Evolutionary conservation across 2,329 filamentous ascomycete genomes (phyloP), one percentile per base, ranked within the genome.

Genomic region (Colletotrichum sp.): DNA sequence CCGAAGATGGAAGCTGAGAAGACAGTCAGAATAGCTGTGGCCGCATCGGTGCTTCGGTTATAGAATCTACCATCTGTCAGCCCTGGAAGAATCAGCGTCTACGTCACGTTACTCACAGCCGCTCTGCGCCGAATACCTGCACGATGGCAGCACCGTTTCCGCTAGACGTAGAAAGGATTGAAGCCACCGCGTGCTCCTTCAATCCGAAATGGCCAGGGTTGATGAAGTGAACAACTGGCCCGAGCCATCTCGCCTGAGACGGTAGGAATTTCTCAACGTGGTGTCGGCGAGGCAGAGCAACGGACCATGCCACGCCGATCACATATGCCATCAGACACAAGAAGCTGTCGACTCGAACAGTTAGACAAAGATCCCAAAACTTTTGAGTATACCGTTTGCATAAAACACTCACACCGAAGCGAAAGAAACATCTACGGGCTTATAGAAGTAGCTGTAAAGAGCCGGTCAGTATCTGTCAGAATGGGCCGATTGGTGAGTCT

Each of bases 101-200:
- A 21, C 0, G 3, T 0, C n/a, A 26, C 15, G 1, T 9, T 4
- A 30, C 71, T 67, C 10, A 76, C 75, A 75, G 56, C 13, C 75
- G 34, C 38, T 76, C 75, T 24, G 75, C 71, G 8, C 75, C 71
- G 28, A 75, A 75, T 5, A 76, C 75, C 28, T 74, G 71, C 10
- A 76, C 71, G 16, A 76, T 75, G 2, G 71, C 75, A 8, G 71
- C 75, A 15, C 75, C 75, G 26, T 76, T 76, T 7, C 75, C 75
- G 24, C 75, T 76, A 1, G 75, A 75, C 6, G 75, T 76, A 4
- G 75, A 75, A 4, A 76, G 56, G 3, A 76, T 76, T 6, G 75
- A 76, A n/a, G 75, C 72, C 2, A 76, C 72, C 12, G 75, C 75
- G 15, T 76, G 75, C 28, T 76, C 75, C 48, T 76, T 76, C 26